Percentiles rank a stretch among this genome's conserved stretches.
Conservation (phyloP, 768 basidiomycete species). For the Fomitopsis serialis region DNA sequence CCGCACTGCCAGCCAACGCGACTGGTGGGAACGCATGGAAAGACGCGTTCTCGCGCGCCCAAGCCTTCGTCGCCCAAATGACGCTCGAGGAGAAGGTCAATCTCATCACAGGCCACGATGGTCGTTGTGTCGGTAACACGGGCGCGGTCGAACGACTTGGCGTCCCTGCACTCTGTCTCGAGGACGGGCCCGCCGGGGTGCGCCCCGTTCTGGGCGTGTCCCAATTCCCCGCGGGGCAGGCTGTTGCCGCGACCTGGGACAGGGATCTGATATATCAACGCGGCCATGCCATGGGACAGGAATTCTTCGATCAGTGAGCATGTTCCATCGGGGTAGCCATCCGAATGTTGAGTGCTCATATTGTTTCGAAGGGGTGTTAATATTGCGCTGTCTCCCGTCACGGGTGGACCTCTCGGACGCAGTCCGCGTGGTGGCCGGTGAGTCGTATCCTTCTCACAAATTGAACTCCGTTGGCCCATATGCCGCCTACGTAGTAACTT, state of each 20-base stretch:
- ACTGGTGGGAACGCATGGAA: conserved; percentile 12
- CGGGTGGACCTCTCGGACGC: background rate
- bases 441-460: background rate
- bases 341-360: background rate
- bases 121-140: conserved; percentile 69
- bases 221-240: conserved; percentile 78
- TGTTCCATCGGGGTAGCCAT: background rate
- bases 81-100: conserved; percentile 61
- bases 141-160: conserved; percentile 33
- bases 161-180: conserved; percentile 69
- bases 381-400: conserved; percentile 73
- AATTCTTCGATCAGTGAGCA: conserved; percentile 45
- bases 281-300: conserved; percentile 74
- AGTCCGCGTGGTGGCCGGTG: background rate
- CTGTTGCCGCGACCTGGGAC: conserved; percentile 77
- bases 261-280: conserved; percentile 71
- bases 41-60: conserved; percentile 16
- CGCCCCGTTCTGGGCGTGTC: conserved; percentile 68
- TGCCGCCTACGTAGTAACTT: background rate
- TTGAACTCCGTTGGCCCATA: background rate
- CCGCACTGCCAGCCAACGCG: background rate
- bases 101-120: conserved; percentile 51
- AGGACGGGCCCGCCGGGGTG: conserved; percentile 50
- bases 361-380: conserved; percentile 65
- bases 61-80: conserved; percentile 36